phyloP scores from a whole-genome alignment of 306 rosid genomes.

The Neltuma alba region DNA sequence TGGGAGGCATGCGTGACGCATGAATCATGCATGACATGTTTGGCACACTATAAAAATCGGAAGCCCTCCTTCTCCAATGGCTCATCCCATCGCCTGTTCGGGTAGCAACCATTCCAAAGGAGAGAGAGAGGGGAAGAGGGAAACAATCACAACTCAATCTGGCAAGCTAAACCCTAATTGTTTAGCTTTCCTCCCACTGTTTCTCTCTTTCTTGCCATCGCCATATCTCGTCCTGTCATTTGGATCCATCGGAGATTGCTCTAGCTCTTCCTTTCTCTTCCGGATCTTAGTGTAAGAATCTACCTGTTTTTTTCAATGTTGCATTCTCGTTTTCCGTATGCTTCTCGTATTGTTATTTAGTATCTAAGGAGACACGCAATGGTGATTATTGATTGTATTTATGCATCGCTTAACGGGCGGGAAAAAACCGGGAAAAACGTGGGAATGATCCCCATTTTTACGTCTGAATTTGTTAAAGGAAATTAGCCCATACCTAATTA shows the following conservation, averaged over 20 bases:
- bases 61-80: neutral
- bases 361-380: neutral
- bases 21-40: constrained; percentile 22
- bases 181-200: constrained; percentile 42
- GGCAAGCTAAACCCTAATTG: constrained; percentile 51
- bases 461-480: neutral
- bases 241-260: constrained; percentile 6
- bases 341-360: neutral
- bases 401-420: neutral
- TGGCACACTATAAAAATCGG: constrained; percentile 38
- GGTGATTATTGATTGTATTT: neutral
- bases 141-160: constrained; percentile 32
- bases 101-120: neutral
- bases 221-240: neutral
- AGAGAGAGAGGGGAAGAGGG: constrained; percentile 28
- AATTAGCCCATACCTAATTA: neutral
- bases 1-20: neutral
- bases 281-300: constrained; percentile 44
- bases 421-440: neutral
- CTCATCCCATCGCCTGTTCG: constrained; percentile 1
- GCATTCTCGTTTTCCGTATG: neutral
- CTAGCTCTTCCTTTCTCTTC: neutral
- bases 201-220: constrained; percentile 36
- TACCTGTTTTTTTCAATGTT: neutral
- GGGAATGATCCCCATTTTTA: neutral